Evolutionary conservation across 78 protist species (phyloP).

Genomic region (Polysphondylium violaceum): DNA sequence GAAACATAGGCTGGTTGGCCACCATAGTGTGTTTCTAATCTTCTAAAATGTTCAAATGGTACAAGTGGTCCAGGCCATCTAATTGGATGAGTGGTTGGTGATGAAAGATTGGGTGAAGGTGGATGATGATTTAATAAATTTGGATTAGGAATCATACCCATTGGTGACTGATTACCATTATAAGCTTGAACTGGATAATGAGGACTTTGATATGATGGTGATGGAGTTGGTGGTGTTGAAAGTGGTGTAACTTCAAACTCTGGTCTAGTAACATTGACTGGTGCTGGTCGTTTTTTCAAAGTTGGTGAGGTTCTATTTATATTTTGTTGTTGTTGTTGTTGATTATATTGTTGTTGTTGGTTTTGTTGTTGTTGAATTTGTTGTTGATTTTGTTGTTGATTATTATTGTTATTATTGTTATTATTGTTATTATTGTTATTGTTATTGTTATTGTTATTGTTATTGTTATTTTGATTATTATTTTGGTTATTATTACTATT

Average conservation of each 20-base stretch:
- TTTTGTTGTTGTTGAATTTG: constrained; percentile 23
- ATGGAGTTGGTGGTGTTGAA: neutral
- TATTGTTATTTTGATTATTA: neutral
- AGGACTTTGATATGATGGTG: neutral
- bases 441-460: constrained; percentile 5
- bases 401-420: neutral
- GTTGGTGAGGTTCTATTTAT: neutral
- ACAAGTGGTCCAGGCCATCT: constrained; percentile 23
- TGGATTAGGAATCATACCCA: constrained; percentile 8
- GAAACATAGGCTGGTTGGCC: constrained; percentile 1
- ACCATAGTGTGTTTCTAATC: constrained; percentile 16
- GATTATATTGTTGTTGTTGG: neutral
- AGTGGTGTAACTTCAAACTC: constrained; percentile 19
- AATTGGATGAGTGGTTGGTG: constrained; percentile 10
- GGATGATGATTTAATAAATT: neutral
- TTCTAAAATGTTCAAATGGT: constrained; percentile 1
- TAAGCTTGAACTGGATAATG: too few species aligned
- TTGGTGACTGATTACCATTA: constrained; percentile 21
- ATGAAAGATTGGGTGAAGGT: constrained; percentile 4
- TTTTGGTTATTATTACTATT: neutral
- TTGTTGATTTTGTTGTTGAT: constrained; percentile 46
- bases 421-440: neutral
- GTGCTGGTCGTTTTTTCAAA: constrained; percentile 33
- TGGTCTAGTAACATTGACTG: constrained; percentile 22
- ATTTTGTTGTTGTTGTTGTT: neutral